These are phyloP conservation scores for Zygoascus meyerae DNA, from an alignment of 1,139 yeast species.

Conservation along the genomic window DNA sequence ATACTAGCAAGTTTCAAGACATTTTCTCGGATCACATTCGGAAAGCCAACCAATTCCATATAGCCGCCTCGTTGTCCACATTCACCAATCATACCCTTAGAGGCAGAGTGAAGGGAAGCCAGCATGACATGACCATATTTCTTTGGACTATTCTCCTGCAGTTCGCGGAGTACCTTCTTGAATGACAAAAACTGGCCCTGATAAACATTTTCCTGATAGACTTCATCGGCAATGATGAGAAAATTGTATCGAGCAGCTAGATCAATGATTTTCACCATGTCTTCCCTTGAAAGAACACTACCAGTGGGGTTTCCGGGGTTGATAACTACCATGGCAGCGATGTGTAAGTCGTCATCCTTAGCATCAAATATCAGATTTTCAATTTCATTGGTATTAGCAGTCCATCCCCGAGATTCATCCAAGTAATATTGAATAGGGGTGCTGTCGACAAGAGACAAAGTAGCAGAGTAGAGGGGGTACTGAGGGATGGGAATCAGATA, in stretches of 20 bases:
- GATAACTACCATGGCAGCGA: constrained; percentile 82
- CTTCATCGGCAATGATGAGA: constrained; percentile 95
- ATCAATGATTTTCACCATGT: constrained; percentile 63
- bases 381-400: constrained; percentile 66
- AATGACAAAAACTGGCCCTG: constrained; percentile 48
- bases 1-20: constrained; percentile 83
- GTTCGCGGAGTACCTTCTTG: constrained; percentile 46
- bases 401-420: constrained; percentile 78
- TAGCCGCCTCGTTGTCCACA: constrained; percentile 99
- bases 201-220: constrained; percentile 88
- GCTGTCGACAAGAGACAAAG: constrained; percentile 76
- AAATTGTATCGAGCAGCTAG: constrained; percentile 81
- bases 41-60: constrained; percentile 86
- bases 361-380: constrained; percentile 51
- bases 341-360: constrained; percentile 48
- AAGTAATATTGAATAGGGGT: constrained; percentile 82
- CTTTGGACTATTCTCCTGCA: constrained; percentile 50
- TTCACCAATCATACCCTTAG: constrained; percentile 96
- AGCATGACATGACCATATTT: constrained; percentile 69
- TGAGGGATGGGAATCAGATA: constrained; percentile 95
- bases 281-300: constrained; percentile 57
- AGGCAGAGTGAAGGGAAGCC: constrained; percentile 91
- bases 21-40: constrained; percentile 59
- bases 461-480: constrained; percentile 92
- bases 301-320: constrained; percentile 99